Base-by-base conservation (phyloP, 2,329 filamentous ascomycete species). In the Fusarium vanettenii region DNA sequence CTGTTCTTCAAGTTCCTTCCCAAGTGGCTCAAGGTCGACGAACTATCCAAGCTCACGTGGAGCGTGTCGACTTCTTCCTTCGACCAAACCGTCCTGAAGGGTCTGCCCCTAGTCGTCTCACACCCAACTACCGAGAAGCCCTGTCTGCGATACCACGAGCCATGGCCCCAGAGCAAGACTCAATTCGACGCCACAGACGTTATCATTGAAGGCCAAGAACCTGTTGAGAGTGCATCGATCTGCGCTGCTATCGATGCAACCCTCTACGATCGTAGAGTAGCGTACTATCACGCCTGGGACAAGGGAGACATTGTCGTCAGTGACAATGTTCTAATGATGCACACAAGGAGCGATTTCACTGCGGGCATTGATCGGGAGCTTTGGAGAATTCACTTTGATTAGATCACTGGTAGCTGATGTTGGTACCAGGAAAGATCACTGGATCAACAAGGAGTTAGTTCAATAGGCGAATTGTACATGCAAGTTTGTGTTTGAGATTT, bases 131-230 rank as follows among this genome's bases (percentile, higher is more conserved):
- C 86, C 0, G 82, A 81, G 0, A 80, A 82, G 14, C 85, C 87
- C 0, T 90, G 88, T 72, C 74, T 91, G 6, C 85, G 88, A 25
- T 91, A 87, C 76, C 88, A 90, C 67, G 87, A 90, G 72, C 86
- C 87, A 0, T 90, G 88, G 88, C 86, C 87, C 0, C 81, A 85
- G 52, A 82, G 80, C n/a, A 87, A 86, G 78, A 89, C 89, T 0
- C 81, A 80, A 16, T 90, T 89, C 52, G 85, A 87, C 9, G 83
- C 86, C 2, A 87, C 85, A 0, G 72, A 83, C 7, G 81, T 88
- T 0, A 79, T 74, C 0, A 85, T 89, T 25, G 87, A 88, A 27
- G 81, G 78, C 1, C 81, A 78, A 2, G 60, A 72, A 13, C 64
- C 74, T 7, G 27, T 78, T 0, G 82, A 84, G n/a, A 81, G 82